Conservation (phyloP, 371 early-diverging fungal genomes). For the Apophysomyces elegans region DNA sequence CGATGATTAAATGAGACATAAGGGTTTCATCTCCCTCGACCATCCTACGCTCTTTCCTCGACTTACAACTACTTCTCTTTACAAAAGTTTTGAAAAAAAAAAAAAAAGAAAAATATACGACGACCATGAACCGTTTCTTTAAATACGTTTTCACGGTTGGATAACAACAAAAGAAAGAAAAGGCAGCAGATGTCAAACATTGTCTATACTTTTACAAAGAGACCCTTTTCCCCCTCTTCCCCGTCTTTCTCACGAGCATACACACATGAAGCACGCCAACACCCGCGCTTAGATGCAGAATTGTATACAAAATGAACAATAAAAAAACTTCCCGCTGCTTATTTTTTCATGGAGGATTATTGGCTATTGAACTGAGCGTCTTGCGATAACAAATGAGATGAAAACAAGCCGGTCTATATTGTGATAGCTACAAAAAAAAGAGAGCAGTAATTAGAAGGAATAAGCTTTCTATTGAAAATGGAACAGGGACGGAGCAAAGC, state of each 20-base stretch:
- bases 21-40: not conserved
- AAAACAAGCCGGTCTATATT: constrained; percentile 4
- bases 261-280: not conserved
- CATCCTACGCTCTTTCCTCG: constrained; percentile 7
- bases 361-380: not conserved
- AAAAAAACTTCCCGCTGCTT: constrained; percentile 4
- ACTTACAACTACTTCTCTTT: not conserved
- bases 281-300: not conserved
- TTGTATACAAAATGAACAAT: not conserved
- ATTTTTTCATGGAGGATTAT: not conserved
- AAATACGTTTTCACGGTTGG: not conserved
- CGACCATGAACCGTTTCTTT: not conserved
- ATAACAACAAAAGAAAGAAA: not conserved
- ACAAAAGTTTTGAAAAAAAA: constrained; percentile 1
- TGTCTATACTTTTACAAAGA: not conserved
- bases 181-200: too few species aligned
- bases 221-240: not conserved
- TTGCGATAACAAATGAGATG: not conserved
- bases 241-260: constrained; percentile 1
- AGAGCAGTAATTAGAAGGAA: too few species aligned
- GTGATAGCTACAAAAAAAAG: not conserved
- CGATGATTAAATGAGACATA: constrained; percentile 25
- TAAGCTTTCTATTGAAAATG: too few species aligned
- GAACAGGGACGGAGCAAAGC: too few species aligned
- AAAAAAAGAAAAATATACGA: too few species aligned